phyloP scores from a whole-genome alignment of 1,284 basidiomycete species.

The Clitocybe nebularis region DNA sequence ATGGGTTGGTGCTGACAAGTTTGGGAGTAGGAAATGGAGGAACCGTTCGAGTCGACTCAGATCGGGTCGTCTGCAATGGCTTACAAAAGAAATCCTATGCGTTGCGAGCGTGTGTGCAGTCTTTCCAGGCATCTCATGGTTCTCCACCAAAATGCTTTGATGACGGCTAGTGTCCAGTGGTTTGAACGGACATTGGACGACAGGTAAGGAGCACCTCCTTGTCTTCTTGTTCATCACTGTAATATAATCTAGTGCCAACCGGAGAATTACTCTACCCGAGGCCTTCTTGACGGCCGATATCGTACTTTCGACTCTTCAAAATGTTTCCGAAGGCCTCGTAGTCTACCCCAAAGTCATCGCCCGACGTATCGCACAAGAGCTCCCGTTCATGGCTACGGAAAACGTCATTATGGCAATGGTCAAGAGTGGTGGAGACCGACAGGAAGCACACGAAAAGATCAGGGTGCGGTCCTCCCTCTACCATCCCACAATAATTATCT shows the following conservation, averaged over 20 bases:
- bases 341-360: slow-evolving; percentile 97
- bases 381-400: slow-evolving; percentile 99
- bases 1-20: neutral
- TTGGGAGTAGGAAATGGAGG: slow-evolving; percentile 80
- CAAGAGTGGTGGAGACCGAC: slow-evolving; percentile 91
- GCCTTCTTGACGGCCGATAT: slow-evolving; percentile 98
- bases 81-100: slow-evolving; percentile 99
- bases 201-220: slow-evolving; percentile 45
- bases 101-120: slow-evolving; percentile 95
- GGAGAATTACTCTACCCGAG: slow-evolving; percentile 93
- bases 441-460: slow-evolving; percentile 96
- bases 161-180: slow-evolving; percentile 93
- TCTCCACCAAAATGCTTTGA: slow-evolving; percentile 89
- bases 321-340: slow-evolving; percentile 95
- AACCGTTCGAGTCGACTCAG: slow-evolving; percentile 98
- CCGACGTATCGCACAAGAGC: slow-evolving; percentile 88
- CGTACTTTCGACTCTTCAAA: slow-evolving; percentile 92
- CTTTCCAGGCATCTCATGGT: slow-evolving; percentile 91
- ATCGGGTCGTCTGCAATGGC: slow-evolving; percentile 99
- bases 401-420: slow-evolving; percentile 99
- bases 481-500: neutral
- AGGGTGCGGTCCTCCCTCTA: slow-evolving; percentile 52
- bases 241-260: slow-evolving; percentile 83
- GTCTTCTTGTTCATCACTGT: slow-evolving; percentile 6
- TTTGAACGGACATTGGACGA: slow-evolving; percentile 96